Conservation (phyloP, 257 asterid genomes). For the Catharanthus roseus region DNA sequence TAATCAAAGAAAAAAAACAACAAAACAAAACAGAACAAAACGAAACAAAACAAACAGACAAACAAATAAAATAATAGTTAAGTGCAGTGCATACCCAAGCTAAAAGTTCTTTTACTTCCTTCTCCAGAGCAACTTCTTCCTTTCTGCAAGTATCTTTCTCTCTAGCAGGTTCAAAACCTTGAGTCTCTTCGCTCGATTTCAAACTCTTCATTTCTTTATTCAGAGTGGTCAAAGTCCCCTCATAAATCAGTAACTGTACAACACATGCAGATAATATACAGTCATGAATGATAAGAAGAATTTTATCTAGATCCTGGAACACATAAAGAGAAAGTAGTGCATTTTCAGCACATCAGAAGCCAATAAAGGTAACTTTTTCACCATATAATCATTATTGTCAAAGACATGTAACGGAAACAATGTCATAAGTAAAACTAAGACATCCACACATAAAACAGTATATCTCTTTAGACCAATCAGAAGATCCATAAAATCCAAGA, state of each 20-base stretch:
- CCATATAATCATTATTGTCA: neutral
- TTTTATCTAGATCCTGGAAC: conserved; percentile 2
- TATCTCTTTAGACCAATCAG: neutral
- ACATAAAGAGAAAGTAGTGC: neutral
- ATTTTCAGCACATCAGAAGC: neutral
- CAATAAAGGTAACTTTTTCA: neutral
- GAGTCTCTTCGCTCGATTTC: neutral
- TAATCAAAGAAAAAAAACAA: neutral
- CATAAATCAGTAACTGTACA: neutral
- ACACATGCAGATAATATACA: neutral
- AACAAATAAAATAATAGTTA: neutral
- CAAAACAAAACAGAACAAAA: too few species aligned
- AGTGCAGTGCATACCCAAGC: conserved; percentile 7
- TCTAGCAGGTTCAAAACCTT: neutral
- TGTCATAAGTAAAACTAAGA: neutral
- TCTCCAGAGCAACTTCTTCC: conserved; percentile 10
- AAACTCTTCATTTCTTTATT: conserved; percentile 4
- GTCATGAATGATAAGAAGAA: neutral
- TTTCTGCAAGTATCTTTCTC: neutral
- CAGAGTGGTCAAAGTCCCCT: neutral
- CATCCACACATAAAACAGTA: neutral
- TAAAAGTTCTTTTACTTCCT: conserved; percentile 21
- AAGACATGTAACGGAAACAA: neutral
- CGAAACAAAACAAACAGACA: too few species aligned
- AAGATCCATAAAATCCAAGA: neutral